phyloP scores from a whole-genome alignment of 495 filamentous ascomycete species.

The Letharia columbiana region DNA sequence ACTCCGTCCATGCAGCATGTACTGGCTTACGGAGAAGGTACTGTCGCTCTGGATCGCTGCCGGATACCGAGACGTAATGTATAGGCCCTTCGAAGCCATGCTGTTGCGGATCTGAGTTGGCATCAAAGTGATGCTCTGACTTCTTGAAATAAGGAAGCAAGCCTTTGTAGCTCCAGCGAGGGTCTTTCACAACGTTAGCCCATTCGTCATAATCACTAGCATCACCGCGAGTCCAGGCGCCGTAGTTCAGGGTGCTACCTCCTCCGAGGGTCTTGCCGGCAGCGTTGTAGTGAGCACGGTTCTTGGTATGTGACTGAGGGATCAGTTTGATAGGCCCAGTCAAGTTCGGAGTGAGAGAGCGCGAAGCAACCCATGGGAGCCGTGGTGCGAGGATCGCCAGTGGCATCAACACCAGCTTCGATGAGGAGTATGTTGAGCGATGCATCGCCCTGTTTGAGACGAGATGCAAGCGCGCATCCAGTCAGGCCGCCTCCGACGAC shows the following conservation, averaged over 20 bases:
- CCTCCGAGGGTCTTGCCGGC: slow-evolving; percentile 37
- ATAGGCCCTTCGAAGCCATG: slow-evolving; percentile 28
- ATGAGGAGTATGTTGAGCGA: slow-evolving; percentile 28
- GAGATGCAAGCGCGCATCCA: slow-evolving; percentile 29
- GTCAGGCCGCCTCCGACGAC: slow-evolving; percentile 31
- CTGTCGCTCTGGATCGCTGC: background rate
- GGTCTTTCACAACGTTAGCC: slow-evolving; percentile 28
- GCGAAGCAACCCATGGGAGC: slow-evolving; percentile 20
- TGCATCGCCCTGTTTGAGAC: slow-evolving; percentile 23
- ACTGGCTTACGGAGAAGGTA: too few species aligned
- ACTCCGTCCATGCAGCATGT: too few species aligned
- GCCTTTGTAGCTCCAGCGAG: slow-evolving; percentile 30
- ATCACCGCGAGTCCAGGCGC: slow-evolving; percentile 32
- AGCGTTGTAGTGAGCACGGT: slow-evolving; percentile 31
- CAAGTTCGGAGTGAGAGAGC: slow-evolving; percentile 20
- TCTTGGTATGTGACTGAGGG: slow-evolving; percentile 30
- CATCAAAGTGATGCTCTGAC: slow-evolving; percentile 26
- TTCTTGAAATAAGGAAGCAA: slow-evolving; percentile 32
- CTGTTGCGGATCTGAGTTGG: slow-evolving; percentile 19
- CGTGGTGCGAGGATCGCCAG: slow-evolving; percentile 23
- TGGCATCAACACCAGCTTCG: slow-evolving; percentile 31
- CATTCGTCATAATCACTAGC: slow-evolving; percentile 33
- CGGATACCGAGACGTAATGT: slow-evolving; percentile 18
- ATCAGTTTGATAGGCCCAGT: slow-evolving; percentile 34
- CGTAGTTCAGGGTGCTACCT: slow-evolving; percentile 31